Percentiles rank a stretch among this genome's conserved stretches.
Conservation (phyloP, 164 flowering plant genomes). For the Santalum album region DNA sequence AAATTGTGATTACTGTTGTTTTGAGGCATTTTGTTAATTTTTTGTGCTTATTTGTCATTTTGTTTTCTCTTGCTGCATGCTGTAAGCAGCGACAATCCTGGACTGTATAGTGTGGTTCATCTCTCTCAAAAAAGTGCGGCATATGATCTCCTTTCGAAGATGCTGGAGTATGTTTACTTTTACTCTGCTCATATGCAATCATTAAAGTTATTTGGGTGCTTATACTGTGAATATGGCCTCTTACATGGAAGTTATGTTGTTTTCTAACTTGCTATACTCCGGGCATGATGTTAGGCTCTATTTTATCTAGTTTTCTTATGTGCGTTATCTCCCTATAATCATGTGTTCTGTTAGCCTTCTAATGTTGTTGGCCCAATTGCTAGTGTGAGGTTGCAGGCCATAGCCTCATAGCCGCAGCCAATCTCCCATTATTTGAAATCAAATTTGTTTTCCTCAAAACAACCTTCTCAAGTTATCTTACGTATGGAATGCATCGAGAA, state of each 20-base stretch:
- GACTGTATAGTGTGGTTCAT: conserved; percentile 71
- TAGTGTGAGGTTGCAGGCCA: no score
- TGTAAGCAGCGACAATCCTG: conserved; percentile 66
- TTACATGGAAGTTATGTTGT: not conserved
- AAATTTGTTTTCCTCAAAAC: no score
- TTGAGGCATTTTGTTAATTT: not conserved
- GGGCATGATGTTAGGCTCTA: no score
- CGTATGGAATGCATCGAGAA: no score
- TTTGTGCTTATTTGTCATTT: not conserved
- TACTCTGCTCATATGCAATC: conserved; percentile 5
- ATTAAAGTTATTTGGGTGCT: not conserved
- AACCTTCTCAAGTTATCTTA: no score
- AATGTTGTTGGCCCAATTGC: no score
- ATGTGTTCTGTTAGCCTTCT: no score
- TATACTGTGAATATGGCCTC: not conserved
- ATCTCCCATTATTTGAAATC: no score
- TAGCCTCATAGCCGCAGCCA: no score
- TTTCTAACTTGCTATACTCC: no score
- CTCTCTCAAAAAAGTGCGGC: conserved; percentile 75
- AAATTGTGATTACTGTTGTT: not conserved
- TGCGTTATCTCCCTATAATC: no score
- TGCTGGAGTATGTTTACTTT: conserved; percentile 90
- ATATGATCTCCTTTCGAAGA: conserved; percentile 87
- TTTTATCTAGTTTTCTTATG: no score
- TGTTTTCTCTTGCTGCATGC: conserved; percentile 1